phyloP scores from a whole-genome alignment of 305 asterid species.

The Solanum hybrid region DNA sequence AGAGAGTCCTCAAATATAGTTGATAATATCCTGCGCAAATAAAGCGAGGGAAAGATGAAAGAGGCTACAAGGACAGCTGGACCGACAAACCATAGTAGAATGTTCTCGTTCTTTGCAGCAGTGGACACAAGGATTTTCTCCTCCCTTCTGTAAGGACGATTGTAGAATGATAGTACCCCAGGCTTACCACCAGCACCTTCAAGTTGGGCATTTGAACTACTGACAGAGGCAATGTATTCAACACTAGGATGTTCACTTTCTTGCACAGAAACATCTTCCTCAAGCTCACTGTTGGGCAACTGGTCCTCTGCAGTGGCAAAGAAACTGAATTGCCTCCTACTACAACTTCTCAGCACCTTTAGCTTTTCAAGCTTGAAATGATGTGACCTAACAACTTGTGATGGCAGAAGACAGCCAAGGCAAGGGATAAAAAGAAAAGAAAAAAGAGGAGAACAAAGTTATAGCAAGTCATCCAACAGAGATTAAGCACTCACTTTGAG shows the following conservation, averaged over 20 bases:
- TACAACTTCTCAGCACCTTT: constrained; percentile 21
- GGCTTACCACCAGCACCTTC: constrained; percentile 67
- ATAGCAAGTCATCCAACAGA: neutral
- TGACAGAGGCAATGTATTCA: constrained; percentile 31
- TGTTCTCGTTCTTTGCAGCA: constrained; percentile 32
- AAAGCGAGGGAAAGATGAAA: constrained; percentile 85
- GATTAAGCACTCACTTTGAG: neutral
- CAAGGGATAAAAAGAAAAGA: constrained; percentile 3
- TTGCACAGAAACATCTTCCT: constrained; percentile 30
- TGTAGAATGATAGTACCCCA: constrained; percentile 75
- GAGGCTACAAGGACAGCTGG: constrained; percentile 88
- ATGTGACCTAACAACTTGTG: constrained; percentile 39
- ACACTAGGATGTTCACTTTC: constrained; percentile 30
- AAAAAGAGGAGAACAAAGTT: neutral
- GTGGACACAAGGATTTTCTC: constrained; percentile 27
- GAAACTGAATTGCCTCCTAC: constrained; percentile 23
- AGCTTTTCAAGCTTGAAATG: constrained; percentile 32
- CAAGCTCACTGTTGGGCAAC: constrained; percentile 28
- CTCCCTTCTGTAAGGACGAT: constrained; percentile 25
- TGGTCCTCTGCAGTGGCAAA: constrained; percentile 45
- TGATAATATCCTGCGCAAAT: constrained; percentile 73
- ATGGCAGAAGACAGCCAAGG: neutral
- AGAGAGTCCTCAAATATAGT: constrained; percentile 88
- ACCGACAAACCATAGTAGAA: constrained; percentile 64
- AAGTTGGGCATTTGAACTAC: constrained; percentile 18